Base-by-base conservation (phyloP, 2,329 filamentous ascomycete genomes). In the Blastomyces gilchristii region DNA sequence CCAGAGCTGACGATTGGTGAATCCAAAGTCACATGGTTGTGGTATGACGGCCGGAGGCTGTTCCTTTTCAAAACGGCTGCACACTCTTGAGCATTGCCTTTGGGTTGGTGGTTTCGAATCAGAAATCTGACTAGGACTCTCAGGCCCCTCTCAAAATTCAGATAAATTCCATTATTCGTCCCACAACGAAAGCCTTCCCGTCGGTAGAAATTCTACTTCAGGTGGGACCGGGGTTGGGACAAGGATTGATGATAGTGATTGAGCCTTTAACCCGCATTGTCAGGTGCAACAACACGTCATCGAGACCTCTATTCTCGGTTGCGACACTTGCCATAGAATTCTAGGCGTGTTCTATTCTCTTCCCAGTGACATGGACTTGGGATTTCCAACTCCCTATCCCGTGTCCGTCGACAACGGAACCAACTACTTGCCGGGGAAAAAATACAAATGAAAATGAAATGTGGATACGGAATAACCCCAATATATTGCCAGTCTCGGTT, bases 301-400 rank as follows among this genome's bases (percentile, higher is more conserved):
- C 39, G 37, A 43, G 58, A 52, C 25, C 39, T 53, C 60, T 34
- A 60, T 53, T n/a, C 18, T 60, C 34, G 50, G 62, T 39, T 31
- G 22, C 25, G 58, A 56, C 14, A 37, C 18, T 34, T 22, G n/a
- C 22, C n/a, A 39, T 8, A 7, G 34, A 41, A 39, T 58, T 63
- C 61, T 56, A 63, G 39, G 31, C 39, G 47, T 59, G 54, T 60
- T 63, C 50, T 54, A 52, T 58, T 54, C 52, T 25, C 56, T 63
- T 66, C 64, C 64, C 64, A 64, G 61, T 60, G 64, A 66, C 64
- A 64, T 64, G 64, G 64, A 62, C 63, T 62, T 64, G 64, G 64
- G 49, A 59, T 34, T 39, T 58, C 54, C 41, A 58, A n/a, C 49
- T 53, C 34, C 34, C 58, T 45, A 57, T 63, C 49, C 57, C 62